Conservation (phyloP, 75 land plant genomes). For the Cupressus sempervirens region DNA sequence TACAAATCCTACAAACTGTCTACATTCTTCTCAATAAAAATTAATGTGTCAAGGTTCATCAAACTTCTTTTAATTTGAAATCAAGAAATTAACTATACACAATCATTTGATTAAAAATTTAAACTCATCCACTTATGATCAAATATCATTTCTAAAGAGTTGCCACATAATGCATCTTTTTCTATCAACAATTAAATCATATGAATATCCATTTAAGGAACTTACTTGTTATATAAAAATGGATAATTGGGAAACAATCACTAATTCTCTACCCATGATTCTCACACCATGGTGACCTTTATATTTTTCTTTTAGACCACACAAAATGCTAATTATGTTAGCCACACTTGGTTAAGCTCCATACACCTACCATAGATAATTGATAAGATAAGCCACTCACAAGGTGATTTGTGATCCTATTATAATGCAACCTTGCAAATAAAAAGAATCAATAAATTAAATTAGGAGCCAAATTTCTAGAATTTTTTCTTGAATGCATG, state of each 20-base stretch:
- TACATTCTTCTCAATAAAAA: not conserved
- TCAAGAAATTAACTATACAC: not conserved
- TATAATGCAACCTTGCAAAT: not conserved
- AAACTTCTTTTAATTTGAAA: not conserved
- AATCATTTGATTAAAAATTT: not conserved
- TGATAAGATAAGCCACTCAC: not conserved
- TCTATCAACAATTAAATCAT: not conserved
- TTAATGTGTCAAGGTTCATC: not conserved
- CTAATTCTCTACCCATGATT: conserved; percentile 86
- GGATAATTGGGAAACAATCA: conserved; percentile 88
- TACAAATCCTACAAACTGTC: not conserved
- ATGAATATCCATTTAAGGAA: not conserved
- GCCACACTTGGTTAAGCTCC: conserved; percentile 91
- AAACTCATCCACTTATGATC: not conserved
- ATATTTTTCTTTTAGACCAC: conserved; percentile 89
- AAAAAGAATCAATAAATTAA: not conserved
- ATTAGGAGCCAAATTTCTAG: conserved; percentile 45
- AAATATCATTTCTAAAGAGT: not conserved
- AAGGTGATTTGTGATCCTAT: not conserved
- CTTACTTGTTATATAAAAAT: conserved; percentile 81
- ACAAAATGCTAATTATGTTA: conserved; percentile 82
- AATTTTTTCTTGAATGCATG: conserved; percentile 95
- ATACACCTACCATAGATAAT: conserved; percentile 42
- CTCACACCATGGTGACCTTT: conserved; percentile 98
- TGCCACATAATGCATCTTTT: not conserved